Base-by-base conservation (phyloP, 352 stramenopile genomes). In the Globisporangium rhizosaccharum region DNA sequence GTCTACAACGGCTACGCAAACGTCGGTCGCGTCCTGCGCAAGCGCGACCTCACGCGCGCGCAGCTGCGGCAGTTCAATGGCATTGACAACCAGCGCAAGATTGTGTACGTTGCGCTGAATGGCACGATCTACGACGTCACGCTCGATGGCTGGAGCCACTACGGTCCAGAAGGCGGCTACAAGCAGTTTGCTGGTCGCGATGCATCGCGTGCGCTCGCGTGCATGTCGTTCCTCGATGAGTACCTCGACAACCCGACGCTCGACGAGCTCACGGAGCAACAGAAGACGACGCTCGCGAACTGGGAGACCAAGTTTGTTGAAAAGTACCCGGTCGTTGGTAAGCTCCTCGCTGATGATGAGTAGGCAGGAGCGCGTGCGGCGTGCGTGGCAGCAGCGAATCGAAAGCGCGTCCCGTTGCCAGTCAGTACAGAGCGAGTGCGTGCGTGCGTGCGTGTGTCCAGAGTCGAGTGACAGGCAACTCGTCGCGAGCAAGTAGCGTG, bases 61-160 rank as follows among this genome's bases (percentile, higher is more conserved):
- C 71, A 96, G 60, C 70, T 98, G 36, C 72, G 79, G 11, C 63
- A 61, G 23, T 85, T 87, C 52, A 85, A 96, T 63, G 80, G 89
- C 53, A 72, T 81, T 9, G 70, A 85, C 30, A 76, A 87, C 47
- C 57, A 71, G 33, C 76, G 77, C n/a, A 51, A 68, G 10, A 92
- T 88, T 12, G 93, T 98, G 59, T 95, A 98, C 55, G 64, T 99
- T n/a, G 92, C 68, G 28, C 63, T 95, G 12, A 78, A 87, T 44
- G 76, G 88, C 45, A 88, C 88, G 46, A 79, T 99, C 36, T 99
- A 96, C 73, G 96, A 99, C 67, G 88, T 98, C 18, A 97, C 89
- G 10, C 65, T 88, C 48, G 92, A 93, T 53, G 85, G 94, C 0
- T 53, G 73, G 15, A 73, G 85, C 33, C 96, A 98, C 70, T 99